A percentile compares a stretch with the other conserved stretches of the same genome.
Evolutionary conservation across 208 protist genomes (phyloP).

Genomic region (Trypanosoma cruzi): DNA sequence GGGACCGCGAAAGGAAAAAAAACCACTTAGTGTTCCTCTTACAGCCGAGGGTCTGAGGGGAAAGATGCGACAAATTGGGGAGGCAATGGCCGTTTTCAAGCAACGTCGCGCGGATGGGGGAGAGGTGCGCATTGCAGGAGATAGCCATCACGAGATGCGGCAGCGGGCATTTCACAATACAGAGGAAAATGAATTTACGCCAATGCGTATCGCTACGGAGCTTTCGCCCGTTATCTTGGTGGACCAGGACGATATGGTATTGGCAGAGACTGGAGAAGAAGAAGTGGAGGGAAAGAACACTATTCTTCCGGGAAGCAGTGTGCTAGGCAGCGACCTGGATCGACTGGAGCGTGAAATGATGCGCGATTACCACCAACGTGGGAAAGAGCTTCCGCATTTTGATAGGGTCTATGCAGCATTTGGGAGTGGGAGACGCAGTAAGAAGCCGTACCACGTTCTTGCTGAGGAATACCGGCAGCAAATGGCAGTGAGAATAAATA

Average conservation of each 20-base stretch:
- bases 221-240: neutral
- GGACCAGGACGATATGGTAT: neutral
- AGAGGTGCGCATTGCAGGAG: slow-evolving; percentile 13
- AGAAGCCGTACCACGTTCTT: slow-evolving; percentile 15
- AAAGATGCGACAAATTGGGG: slow-evolving; percentile 12
- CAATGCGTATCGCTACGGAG: slow-evolving; percentile 1
- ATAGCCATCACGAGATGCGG: slow-evolving; percentile 20
- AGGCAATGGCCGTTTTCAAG: slow-evolving; percentile 1
- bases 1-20: neutral
- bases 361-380: slow-evolving; percentile 70
- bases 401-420: slow-evolving; percentile 60
- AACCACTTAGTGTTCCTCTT: slow-evolving; percentile 16
- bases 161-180: neutral
- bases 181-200: slow-evolving; percentile 2
- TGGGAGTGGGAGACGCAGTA: slow-evolving; percentile 40
- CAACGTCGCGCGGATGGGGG: slow-evolving; percentile 20
- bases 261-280: slow-evolving; percentile 9
- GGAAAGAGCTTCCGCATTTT: slow-evolving; percentile 40
- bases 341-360: slow-evolving; percentile 75
- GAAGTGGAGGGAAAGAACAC: slow-evolving; percentile 9
- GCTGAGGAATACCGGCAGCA: slow-evolving; percentile 28
- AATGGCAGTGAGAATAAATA: slow-evolving; percentile 7
- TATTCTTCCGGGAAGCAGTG: slow-evolving; percentile 55
- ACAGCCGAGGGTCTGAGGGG: slow-evolving; percentile 23
- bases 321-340: slow-evolving; percentile 81